Base-by-base conservation (phyloP, 1,139 yeast species). In the Kurtzmaniella natalensis region DNA sequence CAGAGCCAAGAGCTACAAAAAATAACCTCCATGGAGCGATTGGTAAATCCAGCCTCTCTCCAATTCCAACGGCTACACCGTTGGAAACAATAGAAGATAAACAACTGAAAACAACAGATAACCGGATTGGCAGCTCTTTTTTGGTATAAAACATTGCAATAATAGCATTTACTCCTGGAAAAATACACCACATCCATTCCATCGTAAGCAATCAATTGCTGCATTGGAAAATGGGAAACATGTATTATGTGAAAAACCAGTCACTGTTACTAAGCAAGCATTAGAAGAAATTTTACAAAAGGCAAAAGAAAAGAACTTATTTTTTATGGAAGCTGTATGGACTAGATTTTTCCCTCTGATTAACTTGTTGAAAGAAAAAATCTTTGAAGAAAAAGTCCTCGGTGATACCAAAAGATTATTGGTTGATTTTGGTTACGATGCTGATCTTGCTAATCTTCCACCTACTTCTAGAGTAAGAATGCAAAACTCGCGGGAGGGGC, bases 281-380 rank as follows among this genome's bases (percentile, higher is more conserved):
- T 63, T 77, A 7, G 48, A 57, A 20, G 68, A 64, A 28, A 48
- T 78, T 13, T 54, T 69, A 31, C 61, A 52, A 3, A 59, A 68
- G 33, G 84, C 83, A 9, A 57, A 58, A 42, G 46, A 55, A 33
- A 64, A 70, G 47, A 55, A 61, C 2, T 58, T 69, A 34, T 77
- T 72, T 44, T 57, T 77, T 36, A 72, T 78, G 81, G 85, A 78
- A 49, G 84, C 76, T 3, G 70, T 78, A 36, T 78, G 85, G 85
- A 73, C 82, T 2, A 59, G 83, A 32, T 78, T 72, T 48, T 72
- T 78, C 59, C 84, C 84, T 2, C 46, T 73, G 14, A 59, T 70
- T 25, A 38, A 49, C 18, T 59, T 59, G 19, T 54, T 76, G 35
- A 58, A 64, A 40, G 39, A 60, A 23, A 53, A 61, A 38, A 47